These are phyloP conservation scores for Limnomonas spitsbergensis DNA, from an alignment of 139 green algal species.

Conservation along the genomic window DNA sequence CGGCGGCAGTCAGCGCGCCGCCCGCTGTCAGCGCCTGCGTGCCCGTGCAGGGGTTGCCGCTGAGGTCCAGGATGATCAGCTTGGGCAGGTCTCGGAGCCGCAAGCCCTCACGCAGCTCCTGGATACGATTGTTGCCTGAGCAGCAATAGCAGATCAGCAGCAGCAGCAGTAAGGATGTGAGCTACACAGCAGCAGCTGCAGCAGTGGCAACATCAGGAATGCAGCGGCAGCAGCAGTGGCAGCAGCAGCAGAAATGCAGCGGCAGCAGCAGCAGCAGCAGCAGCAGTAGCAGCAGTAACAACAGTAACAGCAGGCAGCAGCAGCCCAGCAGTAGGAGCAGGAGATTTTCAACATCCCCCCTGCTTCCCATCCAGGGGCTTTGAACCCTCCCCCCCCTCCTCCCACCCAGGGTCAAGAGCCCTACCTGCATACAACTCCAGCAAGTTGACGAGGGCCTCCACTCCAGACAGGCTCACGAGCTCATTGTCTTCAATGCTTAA, in stretches of 20 bases:
- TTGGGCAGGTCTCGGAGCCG: conserved; percentile 57
- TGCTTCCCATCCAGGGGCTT: no score
- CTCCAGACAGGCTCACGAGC: conserved; percentile 49
- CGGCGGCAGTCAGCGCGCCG: not conserved
- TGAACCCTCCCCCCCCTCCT: no score
- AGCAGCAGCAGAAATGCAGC: no score
- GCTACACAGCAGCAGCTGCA: not conserved
- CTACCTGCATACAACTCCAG: conserved; percentile 70
- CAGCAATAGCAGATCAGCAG: no score
- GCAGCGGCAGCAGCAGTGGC: not conserved
- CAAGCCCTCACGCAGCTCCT: conserved; percentile 56
- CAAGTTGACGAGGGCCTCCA: conserved; percentile 45
- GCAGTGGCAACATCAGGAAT: not conserved
- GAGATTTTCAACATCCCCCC: no score
- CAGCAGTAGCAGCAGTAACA: no score
- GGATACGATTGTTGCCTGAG: conserved; percentile 55
- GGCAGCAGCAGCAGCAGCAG: not conserved
- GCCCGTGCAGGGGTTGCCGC: conserved; percentile 45
- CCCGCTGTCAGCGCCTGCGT: conserved; percentile 8
- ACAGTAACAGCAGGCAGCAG: no score
- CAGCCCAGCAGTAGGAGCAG: no score
- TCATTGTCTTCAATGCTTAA: conserved; percentile 66
- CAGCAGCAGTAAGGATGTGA: no score
- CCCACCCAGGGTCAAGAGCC: no score
- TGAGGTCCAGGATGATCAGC: conserved; percentile 74